phyloP scores from a whole-genome alignment of 768 basidiomycete species.

The Rhodocollybia butyracea region DNA sequence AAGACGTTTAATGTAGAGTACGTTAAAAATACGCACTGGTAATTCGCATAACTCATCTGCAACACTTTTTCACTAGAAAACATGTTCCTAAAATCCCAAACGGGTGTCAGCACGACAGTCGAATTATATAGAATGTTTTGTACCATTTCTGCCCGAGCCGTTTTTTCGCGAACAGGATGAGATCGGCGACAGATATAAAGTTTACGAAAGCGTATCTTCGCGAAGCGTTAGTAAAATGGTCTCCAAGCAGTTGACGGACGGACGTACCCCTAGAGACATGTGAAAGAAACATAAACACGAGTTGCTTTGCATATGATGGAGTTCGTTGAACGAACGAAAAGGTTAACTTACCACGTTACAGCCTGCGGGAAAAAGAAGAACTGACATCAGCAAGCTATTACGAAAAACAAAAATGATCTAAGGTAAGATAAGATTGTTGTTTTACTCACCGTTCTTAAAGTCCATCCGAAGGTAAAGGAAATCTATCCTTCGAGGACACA shows the following conservation, averaged over 20 bases:
- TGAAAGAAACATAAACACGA: too few species aligned
- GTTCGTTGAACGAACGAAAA: too few species aligned
- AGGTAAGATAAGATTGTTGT: too few species aligned
- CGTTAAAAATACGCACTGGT: constrained; percentile 58
- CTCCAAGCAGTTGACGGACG: background rate
- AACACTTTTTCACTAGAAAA: constrained; percentile 88
- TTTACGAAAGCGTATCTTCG: constrained; percentile 77
- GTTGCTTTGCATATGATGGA: too few species aligned
- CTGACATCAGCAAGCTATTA: too few species aligned
- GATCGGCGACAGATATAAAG: constrained; percentile 76
- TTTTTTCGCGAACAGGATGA: constrained; percentile 70
- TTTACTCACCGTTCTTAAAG: constrained; percentile 68
- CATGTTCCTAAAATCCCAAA: constrained; percentile 63
- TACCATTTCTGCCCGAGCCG: constrained; percentile 83
- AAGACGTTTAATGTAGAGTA: too few species aligned
- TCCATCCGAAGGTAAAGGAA: constrained; percentile 89
- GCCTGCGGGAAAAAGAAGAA: too few species aligned
- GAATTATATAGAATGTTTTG: constrained; percentile 16
- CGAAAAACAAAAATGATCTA: too few species aligned
- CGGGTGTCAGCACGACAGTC: background rate
- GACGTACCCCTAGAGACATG: background rate
- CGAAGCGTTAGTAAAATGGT: background rate
- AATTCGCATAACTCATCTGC: constrained; percentile 91
- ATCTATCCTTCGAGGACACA: constrained; percentile 76
- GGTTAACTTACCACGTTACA: too few species aligned